A percentile compares a stretch with the other conserved stretches of the same genome.
phyloP scores from a whole-genome alignment of 2,329 filamentous ascomycete genomes.

The Claviceps africana region DNA sequence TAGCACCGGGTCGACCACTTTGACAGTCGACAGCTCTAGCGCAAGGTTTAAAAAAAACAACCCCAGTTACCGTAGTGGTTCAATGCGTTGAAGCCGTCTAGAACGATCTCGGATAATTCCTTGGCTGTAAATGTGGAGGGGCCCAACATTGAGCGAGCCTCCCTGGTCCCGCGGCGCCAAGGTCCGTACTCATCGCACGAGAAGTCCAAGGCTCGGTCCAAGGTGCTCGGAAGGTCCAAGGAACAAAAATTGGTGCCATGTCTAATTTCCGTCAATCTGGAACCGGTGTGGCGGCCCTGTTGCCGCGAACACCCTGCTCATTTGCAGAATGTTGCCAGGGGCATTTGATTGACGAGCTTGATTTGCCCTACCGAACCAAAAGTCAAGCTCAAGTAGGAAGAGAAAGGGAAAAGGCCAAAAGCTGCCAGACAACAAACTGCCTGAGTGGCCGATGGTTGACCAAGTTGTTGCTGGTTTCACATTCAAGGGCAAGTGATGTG shows the following conservation, averaged over 20 bases:
- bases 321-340: not conserved
- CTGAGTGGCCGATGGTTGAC: not conserved
- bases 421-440: too few species aligned
- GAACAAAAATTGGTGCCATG: not conserved
- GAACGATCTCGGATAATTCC: not conserved
- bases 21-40: not conserved
- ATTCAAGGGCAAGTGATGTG: not conserved
- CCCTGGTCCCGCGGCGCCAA: not conserved
- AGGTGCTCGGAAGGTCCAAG: too few species aligned
- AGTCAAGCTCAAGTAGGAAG: not conserved
- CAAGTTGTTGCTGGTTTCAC: not conserved
- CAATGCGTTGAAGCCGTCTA: not conserved
- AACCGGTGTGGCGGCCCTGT: not conserved
- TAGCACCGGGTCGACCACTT: not conserved
- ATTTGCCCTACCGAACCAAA: not conserved
- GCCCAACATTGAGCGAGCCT: not conserved
- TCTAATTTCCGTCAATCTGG: not conserved
- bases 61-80: not conserved
- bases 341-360: not conserved
- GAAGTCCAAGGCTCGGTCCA: not conserved
- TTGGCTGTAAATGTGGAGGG: not conserved
- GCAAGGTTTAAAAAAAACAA: not conserved
- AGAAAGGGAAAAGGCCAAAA: too few species aligned
- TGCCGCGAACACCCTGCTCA: not conserved
- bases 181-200: not conserved